phyloP scores from a whole-genome alignment of 805 yeast genomes.

The Candida cerambycidarum region DNA sequence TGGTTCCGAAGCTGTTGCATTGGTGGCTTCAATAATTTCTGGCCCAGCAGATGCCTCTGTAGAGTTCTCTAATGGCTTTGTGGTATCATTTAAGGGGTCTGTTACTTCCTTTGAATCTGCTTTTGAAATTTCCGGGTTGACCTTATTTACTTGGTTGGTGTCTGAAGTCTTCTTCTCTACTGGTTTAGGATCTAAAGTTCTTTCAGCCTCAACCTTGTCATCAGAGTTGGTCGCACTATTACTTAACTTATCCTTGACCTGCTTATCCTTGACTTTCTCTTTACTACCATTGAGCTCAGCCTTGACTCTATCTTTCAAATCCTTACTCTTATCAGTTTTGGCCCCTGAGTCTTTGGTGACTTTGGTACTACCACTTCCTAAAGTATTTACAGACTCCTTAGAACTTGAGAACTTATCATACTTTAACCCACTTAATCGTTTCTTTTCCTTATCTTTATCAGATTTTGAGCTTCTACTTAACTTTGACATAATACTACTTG shows the following conservation, averaged over 20 bases:
- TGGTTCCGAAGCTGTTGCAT: too few relatives aligned
- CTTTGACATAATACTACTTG: conserved; percentile 9
- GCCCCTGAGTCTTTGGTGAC: neutral
- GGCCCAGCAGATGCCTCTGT: too few relatives aligned
- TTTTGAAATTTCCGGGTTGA: too few relatives aligned
- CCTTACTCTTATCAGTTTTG: neutral
- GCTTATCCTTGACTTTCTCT: neutral
- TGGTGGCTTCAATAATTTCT: too few relatives aligned
- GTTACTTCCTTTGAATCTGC: too few relatives aligned
- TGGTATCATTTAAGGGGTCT: too few relatives aligned
- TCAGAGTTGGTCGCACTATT: neutral
- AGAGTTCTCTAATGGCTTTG: too few relatives aligned
- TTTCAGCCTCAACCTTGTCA: neutral
- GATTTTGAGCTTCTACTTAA: conserved; percentile 4
- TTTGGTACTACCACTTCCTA: neutral
- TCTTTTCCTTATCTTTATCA: conserved; percentile 14
- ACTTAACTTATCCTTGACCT: conserved; percentile 1
- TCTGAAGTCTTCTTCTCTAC: neutral
- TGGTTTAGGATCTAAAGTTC: neutral
- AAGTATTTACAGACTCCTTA: conserved; percentile 9
- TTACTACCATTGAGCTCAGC: conserved; percentile 1
- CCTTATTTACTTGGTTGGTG: too few relatives aligned
- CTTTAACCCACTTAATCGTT: conserved; percentile 17
- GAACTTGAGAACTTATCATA: conserved; percentile 9
- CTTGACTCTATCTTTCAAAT: neutral